These are phyloP conservation scores for Lathyrus sativus DNA, from an alignment of 306 rosid species.

Conservation along the genomic window DNA sequence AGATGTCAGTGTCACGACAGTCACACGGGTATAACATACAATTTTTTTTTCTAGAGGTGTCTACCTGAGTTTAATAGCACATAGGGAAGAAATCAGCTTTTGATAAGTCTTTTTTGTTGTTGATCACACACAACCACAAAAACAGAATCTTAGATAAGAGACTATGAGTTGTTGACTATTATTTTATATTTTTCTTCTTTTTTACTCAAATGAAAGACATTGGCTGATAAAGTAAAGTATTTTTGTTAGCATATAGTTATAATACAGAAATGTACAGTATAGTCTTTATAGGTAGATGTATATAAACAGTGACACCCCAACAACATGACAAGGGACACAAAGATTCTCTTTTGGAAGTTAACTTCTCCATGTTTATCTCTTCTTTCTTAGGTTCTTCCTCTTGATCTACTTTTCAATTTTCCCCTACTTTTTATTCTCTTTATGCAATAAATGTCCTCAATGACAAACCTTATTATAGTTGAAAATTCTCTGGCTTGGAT, in stretches of 20 bases:
- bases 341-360: constrained; percentile 59
- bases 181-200: constrained; percentile 22
- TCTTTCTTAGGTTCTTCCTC: constrained; percentile 33
- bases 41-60: no score
- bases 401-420: constrained; percentile 30
- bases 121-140: constrained; percentile 72
- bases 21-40: no score
- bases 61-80: no score
- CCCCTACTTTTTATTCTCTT: constrained; percentile 35
- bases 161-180: constrained; percentile 70
- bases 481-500: constrained; percentile 53
- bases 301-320: constrained; percentile 64
- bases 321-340: constrained; percentile 72
- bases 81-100: constrained; percentile 65
- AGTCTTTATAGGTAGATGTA: constrained; percentile 47
- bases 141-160: constrained; percentile 85
- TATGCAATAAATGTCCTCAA: constrained; percentile 52
- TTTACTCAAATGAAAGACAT: constrained; percentile 39
- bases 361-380: constrained; percentile 75
- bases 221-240: constrained; percentile 37
- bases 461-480: constrained; percentile 50
- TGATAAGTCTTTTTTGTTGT: constrained; percentile 57
- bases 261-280: constrained; percentile 44
- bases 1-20: no score
- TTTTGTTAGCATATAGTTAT: constrained; percentile 39